Conservation (phyloP, 805 yeast species). For the Yamadazyma scolyti region DNA sequence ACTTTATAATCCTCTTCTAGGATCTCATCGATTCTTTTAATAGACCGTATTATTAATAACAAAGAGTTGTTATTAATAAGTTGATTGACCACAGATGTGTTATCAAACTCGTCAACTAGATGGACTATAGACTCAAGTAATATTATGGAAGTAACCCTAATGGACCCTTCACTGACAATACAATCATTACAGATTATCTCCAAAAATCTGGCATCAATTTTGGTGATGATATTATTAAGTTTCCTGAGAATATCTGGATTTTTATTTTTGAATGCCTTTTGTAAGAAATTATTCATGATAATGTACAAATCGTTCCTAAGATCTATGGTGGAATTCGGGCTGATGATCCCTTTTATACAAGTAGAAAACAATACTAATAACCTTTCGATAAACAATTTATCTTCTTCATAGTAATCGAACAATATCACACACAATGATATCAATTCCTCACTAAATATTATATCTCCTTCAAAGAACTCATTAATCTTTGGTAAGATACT, state of each 20-base stretch:
- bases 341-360: slow-evolving; percentile 67
- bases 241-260: slow-evolving; percentile 36
- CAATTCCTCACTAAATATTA: slow-evolving; percentile 67
- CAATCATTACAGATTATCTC: slow-evolving; percentile 74
- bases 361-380: slow-evolving; percentile 69
- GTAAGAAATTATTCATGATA: slow-evolving; percentile 62
- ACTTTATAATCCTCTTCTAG: slow-evolving; percentile 16
- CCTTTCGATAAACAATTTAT: slow-evolving; percentile 38
- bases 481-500: slow-evolving; percentile 71
- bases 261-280: slow-evolving; percentile 42
- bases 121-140: slow-evolving; percentile 66
- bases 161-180: slow-evolving; percentile 70
- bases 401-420: slow-evolving; percentile 48
- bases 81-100: slow-evolving; percentile 56
- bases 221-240: slow-evolving; percentile 50
- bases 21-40: slow-evolving; percentile 67
- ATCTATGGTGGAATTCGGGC: slow-evolving; percentile 62
- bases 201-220: slow-evolving; percentile 57
- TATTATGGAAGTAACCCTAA: slow-evolving; percentile 72
- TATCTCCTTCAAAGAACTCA: slow-evolving; percentile 64
- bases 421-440: slow-evolving; percentile 72
- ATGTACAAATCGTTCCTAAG: slow-evolving; percentile 80
- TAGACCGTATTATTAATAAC: slow-evolving; percentile 58
- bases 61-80: slow-evolving; percentile 66
- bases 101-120: slow-evolving; percentile 47